Base-by-base conservation (phyloP, 1,139 yeast species). In the Hansenula sp. region DNA sequence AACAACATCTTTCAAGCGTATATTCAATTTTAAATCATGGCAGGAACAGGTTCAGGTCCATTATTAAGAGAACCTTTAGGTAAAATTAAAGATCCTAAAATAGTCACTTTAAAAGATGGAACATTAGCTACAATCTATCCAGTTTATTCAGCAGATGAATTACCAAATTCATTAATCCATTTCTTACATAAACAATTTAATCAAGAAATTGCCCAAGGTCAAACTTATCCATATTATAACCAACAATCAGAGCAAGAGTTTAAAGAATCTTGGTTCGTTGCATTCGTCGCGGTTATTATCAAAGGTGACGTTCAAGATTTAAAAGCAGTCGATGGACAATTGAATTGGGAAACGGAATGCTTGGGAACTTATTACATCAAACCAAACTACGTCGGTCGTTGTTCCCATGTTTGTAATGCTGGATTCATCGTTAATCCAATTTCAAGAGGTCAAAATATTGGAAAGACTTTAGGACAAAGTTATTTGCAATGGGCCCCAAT, bases 61-160 rank as follows among this genome's bases (percentile, higher is more conserved):
- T 5, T 28, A 2, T 8, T 36, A 8, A 11, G 25, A 13, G 5
- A 59, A 43, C 62, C 68, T 18, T 43, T 50, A 33, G 61, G 57
- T 1, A 52, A 48, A 2, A 51, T 54, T 38, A 55, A 65, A 7
- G 58, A 58, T 35, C 73, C 72, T n/a, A 66, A 76, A 50, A 79
- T 88, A 4, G 84, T 87, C 11, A 68, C 81, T 19, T 70, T 90
- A 37, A 78, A 81, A 57, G 95, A 87, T 58, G 87, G 83, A 47
- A 79, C 91, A 6, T 74, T 83, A 2, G 96, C 94, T 2, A 88
- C 96, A 9, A 81, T 91, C 12, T 83, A 85, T 56, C 96, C 97
- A 6, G 75, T 91, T 29, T 78, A 81, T 52, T 68, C 77, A 18
- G 65, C 78, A 0, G 66, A 67, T 11, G 67, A 71, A 43, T 66